Base-by-base conservation (phyloP, 371 early-diverging fungal genomes). In the Vairimorpha ceranae region DNA sequence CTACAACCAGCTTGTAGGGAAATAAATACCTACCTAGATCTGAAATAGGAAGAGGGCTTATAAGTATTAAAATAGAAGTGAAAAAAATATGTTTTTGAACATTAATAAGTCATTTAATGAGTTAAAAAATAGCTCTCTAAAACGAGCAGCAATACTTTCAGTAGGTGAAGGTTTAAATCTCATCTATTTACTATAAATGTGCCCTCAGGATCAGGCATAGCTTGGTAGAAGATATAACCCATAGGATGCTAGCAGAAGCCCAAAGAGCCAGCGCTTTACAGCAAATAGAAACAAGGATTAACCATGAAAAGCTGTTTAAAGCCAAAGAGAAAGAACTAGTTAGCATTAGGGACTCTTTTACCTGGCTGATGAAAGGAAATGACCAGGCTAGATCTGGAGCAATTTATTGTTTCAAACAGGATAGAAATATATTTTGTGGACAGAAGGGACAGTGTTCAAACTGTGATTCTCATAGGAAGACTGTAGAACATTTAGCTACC, bases 1-100 rank as follows among this genome's bases (percentile, higher is more conserved):
- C 29, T 59, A 59, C 59, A 59, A 32, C 59, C 59, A 8, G 33
- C 29, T 4, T 32, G 59, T n/a, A 59, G 29, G 59, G 59, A 59
- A 23, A 59, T 12, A 59, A 8, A 14, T 59, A n/a, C 12, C 59
- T 23, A n/a, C 29, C 29, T 14, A 59, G 29, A 27, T 10, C 29
- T 25, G 59, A 59, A 59, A 59, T 59, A 29, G 59, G 59, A 10
- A 59, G 59, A 33, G 12, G 59, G 10, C 12, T 59, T 59, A 27
- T 33, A 30, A 30, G 29, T 59, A 33, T 59, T 7, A 23, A 59
- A 33, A 8, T 59, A 59, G 4, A 15, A 59, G 59, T 32, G 29
- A 59, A 59, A 25, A 27, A 8, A 41, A 10, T 41, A 41, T 41
- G 23, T 32, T 23, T 59, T 32, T 59, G 7, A 59, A 59, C n/a